Conservation (phyloP, 805 yeast species). For the Pichia occidentalis region DNA sequence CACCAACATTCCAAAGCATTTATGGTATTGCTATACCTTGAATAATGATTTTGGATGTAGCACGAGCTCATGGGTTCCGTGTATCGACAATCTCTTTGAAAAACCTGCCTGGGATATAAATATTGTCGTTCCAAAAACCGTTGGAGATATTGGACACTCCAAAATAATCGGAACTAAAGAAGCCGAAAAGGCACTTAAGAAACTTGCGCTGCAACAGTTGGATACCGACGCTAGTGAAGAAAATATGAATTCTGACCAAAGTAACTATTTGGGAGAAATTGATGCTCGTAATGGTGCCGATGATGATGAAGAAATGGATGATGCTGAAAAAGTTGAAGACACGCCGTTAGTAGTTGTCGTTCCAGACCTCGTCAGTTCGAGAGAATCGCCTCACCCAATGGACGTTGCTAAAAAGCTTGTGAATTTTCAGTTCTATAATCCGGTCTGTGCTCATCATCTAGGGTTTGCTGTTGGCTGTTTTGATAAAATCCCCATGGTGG, state of each 20-base stretch:
- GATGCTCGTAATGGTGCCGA: slow-evolving; percentile 19
- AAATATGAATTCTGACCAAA: slow-evolving; percentile 1
- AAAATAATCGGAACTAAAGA: slow-evolving; percentile 36
- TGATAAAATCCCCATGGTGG: slow-evolving; percentile 51
- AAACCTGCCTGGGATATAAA: slow-evolving; percentile 89
- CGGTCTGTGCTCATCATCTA: slow-evolving; percentile 88
- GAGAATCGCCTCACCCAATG: slow-evolving; percentile 67
- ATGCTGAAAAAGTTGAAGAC: slow-evolving; percentile 37
- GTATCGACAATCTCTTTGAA: slow-evolving; percentile 84
- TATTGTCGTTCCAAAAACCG: slow-evolving; percentile 73
- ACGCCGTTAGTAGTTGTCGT: slow-evolving; percentile 57
- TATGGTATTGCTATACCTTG: slow-evolving; percentile 83
- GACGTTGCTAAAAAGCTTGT: slow-evolving; percentile 72
- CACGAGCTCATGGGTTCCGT: slow-evolving; percentile 97
- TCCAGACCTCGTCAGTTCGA: slow-evolving; percentile 61
- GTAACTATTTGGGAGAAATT: too few relatives aligned
- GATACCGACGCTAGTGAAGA: slow-evolving; percentile 32
- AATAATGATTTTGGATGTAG: slow-evolving; percentile 73
- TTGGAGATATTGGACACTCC: slow-evolving; percentile 58
- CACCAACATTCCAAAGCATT: slow-evolving; percentile 36
- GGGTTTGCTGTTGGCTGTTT: slow-evolving; percentile 96
- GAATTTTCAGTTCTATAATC: slow-evolving; percentile 71
- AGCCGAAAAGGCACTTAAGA: slow-evolving; percentile 27
- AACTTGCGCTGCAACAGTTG: slow-evolving; percentile 24
- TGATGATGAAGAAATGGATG: slow-evolving; percentile 32